These are phyloP conservation scores for Pseudogymnoascus destructans DNA, from an alignment of 2,329 filamentous ascomycete genomes.

Conservation along the genomic window DNA sequence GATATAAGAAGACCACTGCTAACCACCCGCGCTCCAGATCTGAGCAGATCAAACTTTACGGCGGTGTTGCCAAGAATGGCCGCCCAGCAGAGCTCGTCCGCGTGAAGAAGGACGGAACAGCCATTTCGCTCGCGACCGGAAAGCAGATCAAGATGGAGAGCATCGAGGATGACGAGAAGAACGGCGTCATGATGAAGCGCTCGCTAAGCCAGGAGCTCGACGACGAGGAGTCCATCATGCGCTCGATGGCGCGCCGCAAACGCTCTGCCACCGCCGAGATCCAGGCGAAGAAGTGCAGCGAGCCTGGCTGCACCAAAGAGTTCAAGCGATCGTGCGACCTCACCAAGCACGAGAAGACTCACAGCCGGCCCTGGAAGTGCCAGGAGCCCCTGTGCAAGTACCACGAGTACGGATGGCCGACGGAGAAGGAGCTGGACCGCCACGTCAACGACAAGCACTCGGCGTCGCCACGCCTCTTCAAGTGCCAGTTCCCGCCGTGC, in stretches of 20 bases:
- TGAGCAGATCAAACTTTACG: slow-evolving; percentile 68
- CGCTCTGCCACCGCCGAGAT: slow-evolving; percentile 84
- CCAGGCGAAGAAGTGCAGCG: slow-evolving; percentile 62
- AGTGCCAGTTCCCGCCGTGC: slow-evolving; percentile 73
- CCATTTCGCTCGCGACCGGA: slow-evolving; percentile 64
- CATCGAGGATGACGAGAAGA: slow-evolving; percentile 34
- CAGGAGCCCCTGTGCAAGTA: slow-evolving; percentile 74
- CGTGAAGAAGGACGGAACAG: slow-evolving; percentile 65
- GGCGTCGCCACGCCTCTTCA: slow-evolving; percentile 61
- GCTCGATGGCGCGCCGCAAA: slow-evolving; percentile 91
- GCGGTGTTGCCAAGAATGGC: slow-evolving; percentile 70
- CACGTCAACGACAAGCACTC: slow-evolving; percentile 97
- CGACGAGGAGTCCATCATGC: slow-evolving; percentile 70
- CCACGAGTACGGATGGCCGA: slow-evolving; percentile 80
- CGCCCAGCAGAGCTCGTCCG: slow-evolving; percentile 74
- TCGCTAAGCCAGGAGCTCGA: slow-evolving; percentile 56
- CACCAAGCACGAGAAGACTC: slow-evolving; percentile 97
- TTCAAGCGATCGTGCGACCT: slow-evolving; percentile 96
- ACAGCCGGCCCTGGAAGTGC: slow-evolving; percentile 94
- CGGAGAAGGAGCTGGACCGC: slow-evolving; percentile 92
- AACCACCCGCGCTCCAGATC: slow-evolving; percentile 31
- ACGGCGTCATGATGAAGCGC: slow-evolving; percentile 45
- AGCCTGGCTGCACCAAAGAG: slow-evolving; percentile 69
- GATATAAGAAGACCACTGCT: slow-evolving; percentile 15
- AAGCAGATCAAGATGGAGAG: slow-evolving; percentile 48